Evolutionary conservation across 352 stramenopile species (phyloP), one percentile per base, ranked within the genome.

Genomic region (Phytopythium ostracodes): DNA sequence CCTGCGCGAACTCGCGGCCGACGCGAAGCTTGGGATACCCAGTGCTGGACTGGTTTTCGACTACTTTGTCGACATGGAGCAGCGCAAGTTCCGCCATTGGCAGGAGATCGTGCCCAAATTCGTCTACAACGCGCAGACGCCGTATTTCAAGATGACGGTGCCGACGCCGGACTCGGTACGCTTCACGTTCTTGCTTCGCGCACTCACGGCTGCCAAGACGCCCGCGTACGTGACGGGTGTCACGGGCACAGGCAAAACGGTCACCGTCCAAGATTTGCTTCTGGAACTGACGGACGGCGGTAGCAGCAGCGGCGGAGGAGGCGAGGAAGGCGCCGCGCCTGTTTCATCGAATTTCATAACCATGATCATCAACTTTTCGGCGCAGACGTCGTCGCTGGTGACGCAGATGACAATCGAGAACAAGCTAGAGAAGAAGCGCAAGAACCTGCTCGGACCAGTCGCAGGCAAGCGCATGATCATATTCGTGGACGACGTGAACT

Each of bases 401-500:
- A 97, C 91, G 2, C 88, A 97, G 60, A 59, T 72, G 24, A 95
- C 89, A 22, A 97, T 98, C 43, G 93, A 98, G 62, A 88, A 79
- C 57, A 98, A 98, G 57, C 81, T 98, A 9, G 89, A 98, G 75
- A 98, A 98, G 64, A 98, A 98, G 65, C 78, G 94, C 33, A 98
- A 98, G 67, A 98, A 97, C 53, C 64, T 98, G 4, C 71, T 98
- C 0, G 95, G 96, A 0, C 90, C 96, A 0, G 86, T 94, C 0
- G 80, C 82, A 1, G 89, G 87, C 3, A 96, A 94, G 51, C 87
- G 80, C 17, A 93, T 96, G 81, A 69, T 98, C 31, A 84, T 98
- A 42, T 98, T 98, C 65, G 94, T 98, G 1, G 96, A 98, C 65
- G 96, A 98, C 62, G 87, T 98, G 2, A 98, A 98, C 66, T 80